phyloP scores from a whole-genome alignment of 192 early-diverging fungal species.

The Dispira parvispora region DNA sequence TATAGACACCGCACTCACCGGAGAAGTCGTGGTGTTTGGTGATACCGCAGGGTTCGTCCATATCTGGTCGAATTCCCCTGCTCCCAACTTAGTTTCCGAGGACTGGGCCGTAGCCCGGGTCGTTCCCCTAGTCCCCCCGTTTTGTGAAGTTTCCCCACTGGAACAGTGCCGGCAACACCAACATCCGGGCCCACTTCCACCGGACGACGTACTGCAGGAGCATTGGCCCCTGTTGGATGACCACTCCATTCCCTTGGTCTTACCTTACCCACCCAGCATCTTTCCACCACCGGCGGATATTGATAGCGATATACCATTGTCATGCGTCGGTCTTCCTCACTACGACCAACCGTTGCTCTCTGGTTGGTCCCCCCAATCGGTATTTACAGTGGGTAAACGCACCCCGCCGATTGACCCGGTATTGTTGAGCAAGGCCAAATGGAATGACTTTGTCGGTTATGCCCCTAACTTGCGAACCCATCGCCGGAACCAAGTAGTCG shows the following conservation, averaged over 20 bases:
- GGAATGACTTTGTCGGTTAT: slow-evolving; percentile 85
- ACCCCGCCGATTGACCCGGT: slow-evolving; percentile 55
- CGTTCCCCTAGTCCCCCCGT: too few relatives aligned
- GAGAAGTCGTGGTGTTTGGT: slow-evolving; percentile 58
- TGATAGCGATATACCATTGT: slow-evolving; percentile 41
- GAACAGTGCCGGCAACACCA: too few relatives aligned
- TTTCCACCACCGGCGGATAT: slow-evolving; percentile 9
- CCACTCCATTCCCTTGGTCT: too few relatives aligned
- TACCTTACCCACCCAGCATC: slow-evolving; percentile 1
- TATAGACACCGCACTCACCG: slow-evolving; percentile 64
- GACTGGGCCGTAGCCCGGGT: too few relatives aligned
- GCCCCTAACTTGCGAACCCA: slow-evolving; percentile 68
- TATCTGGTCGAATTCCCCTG: slow-evolving; percentile 52
- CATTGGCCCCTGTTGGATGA: too few relatives aligned
- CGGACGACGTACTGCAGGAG: too few relatives aligned
- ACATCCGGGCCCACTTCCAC: too few relatives aligned
- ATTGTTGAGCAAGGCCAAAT: slow-evolving; percentile 62
- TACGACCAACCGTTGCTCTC: slow-evolving; percentile 63
- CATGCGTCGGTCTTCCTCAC: slow-evolving; percentile 62
- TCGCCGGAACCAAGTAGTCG: slow-evolving; percentile 56
- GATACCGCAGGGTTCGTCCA: slow-evolving; percentile 61
- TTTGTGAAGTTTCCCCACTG: too few relatives aligned
- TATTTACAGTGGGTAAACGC: slow-evolving; percentile 59
- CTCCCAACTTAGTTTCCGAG: slow-evolving; percentile 11
- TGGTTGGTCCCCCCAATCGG: slow-evolving; percentile 44